Evolutionary conservation across 495 filamentous ascomycete genomes (phyloP).

Genomic region (Tuber microsphaerosporum): DNA sequence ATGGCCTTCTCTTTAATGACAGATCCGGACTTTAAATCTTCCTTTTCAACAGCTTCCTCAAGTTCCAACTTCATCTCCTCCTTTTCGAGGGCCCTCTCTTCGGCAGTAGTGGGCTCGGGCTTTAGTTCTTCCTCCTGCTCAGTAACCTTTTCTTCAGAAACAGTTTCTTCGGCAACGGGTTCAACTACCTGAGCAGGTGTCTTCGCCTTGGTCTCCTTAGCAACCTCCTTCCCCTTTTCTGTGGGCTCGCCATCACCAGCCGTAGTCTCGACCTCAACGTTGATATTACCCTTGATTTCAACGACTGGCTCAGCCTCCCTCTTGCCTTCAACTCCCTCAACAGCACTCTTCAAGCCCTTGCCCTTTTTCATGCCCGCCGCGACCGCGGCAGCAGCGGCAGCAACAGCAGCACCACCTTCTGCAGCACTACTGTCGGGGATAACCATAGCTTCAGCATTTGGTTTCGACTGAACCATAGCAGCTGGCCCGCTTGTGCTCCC

Average conservation of each 20-base stretch:
- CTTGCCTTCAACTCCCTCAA: conserved; percentile 21
- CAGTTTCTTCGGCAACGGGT: conserved; percentile 5
- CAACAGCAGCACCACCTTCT: conserved; percentile 9
- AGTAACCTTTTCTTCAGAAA: conserved; percentile 4
- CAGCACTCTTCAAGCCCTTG: conserved; percentile 45
- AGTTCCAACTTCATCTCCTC: conserved; percentile 23
- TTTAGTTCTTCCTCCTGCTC: conserved; percentile 6
- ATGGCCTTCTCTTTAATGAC: not conserved
- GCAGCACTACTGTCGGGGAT: conserved; percentile 22
- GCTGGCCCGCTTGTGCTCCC: conserved; percentile 29
- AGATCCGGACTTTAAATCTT: not conserved
- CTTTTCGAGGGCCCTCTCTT: not conserved
- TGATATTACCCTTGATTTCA: conserved; percentile 27
- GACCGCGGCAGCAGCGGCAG: conserved; percentile 24
- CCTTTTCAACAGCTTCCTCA: conserved; percentile 12
- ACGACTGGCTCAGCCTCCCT: conserved; percentile 15
- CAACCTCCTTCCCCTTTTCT: conserved; percentile 17
- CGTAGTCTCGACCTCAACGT: conserved; percentile 21
- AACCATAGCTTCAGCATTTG: conserved; percentile 23
- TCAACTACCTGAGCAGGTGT: conserved; percentile 22
- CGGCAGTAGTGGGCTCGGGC: conserved; percentile 14
- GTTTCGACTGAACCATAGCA: conserved; percentile 28
- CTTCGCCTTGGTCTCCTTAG: conserved; percentile 34
- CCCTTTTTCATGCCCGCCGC: conserved; percentile 47
- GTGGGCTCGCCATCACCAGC: conserved; percentile 24